Evolutionary conservation across 2,329 filamentous ascomycete genomes (phyloP), one percentile per base, ranked within the genome.

Genomic region (Fusarium xylarioides): DNA sequence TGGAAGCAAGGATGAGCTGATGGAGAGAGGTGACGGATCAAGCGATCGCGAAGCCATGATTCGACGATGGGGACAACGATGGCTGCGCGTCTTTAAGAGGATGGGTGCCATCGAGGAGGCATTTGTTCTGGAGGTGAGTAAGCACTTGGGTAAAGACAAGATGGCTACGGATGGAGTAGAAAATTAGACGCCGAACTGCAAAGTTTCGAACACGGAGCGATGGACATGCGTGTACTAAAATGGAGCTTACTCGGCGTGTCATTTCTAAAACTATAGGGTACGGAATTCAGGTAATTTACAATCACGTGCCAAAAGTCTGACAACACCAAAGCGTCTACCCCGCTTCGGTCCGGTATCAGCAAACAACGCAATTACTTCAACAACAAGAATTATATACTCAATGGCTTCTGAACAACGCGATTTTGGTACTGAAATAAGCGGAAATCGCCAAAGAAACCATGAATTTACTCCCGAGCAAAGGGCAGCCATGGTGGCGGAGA

Each of bases 61-160:
- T 64, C 88, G 89, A 70, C 87, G 89, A 56, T 98, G 96, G 96
- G 95, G 92, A 2, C 89, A 90, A 79, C 89, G 95, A 53, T 99
- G 96, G 96, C 85, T 94, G 70, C 88, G 94, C 37, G 94, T 96
- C 4, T 98, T 97, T 81, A 86, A 91, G 77, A 88, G 96, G 47
- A 92, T 94, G 82, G 89, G 90, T 19, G 93, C 93, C 6, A 93
- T 98, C 19, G 95, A 98, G 83, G 95, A 98, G 82, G 89, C 92
- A 1, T 90, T 89, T 78, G 78, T 86, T 14, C 42, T 80, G 2
- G 83, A 84, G 71, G 79, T 78, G 10, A 75, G 52, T 11, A 73
- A 75, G 63, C 69, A 55, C 28, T 78, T 77, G 4, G 76, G 62
- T 14, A 73, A 74, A 59, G 73, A 63, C 30, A 76, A 74, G 63